Evolutionary conservation across 2,329 filamentous ascomycete genomes (phyloP).

Genomic region (Rasamsonia emersonii): DNA sequence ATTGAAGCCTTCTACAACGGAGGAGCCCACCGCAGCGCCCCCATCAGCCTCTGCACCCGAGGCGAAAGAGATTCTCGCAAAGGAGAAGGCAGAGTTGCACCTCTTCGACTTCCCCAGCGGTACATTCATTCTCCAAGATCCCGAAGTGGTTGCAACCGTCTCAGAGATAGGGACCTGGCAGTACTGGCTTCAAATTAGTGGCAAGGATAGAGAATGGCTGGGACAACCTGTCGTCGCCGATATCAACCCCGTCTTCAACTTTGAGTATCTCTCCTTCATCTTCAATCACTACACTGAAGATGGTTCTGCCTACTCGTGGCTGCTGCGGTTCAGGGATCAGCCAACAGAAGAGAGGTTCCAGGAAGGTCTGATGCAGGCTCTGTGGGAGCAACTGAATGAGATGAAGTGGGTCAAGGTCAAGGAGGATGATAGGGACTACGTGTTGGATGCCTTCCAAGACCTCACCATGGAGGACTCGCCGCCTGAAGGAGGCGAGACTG

Average conservation of each 20-base stretch:
- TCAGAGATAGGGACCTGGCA: constrained; percentile 84
- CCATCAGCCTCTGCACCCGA: constrained; percentile 56
- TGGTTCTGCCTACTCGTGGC: constrained; percentile 88
- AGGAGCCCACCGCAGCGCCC: constrained; percentile 50
- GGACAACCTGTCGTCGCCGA: constrained; percentile 79
- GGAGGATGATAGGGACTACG: constrained; percentile 86
- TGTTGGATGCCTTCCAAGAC: constrained; percentile 91
- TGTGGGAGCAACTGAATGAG: constrained; percentile 95
- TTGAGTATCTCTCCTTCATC: constrained; percentile 97
- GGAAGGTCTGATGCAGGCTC: constrained; percentile 83
- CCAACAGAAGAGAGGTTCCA: constrained; percentile 77
- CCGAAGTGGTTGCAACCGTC: constrained; percentile 66
- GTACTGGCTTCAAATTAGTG: constrained; percentile 86
- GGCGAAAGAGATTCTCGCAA: constrained; percentile 61
- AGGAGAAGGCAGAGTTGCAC: constrained; percentile 77
- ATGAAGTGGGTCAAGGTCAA: constrained; percentile 91
- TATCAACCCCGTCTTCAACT: constrained; percentile 97
- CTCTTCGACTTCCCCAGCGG: constrained; percentile 85
- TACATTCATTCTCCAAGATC: constrained; percentile 74
- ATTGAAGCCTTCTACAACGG: constrained; percentile 29
- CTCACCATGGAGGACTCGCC: constrained; percentile 77
- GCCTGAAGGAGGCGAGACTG: constrained; percentile 47
- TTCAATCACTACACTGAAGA: constrained; percentile 93
- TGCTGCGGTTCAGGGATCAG: constrained; percentile 83
- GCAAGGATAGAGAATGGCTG: constrained; percentile 71